Evolutionary conservation across 2,329 filamentous ascomycete genomes (phyloP).

Genomic region (Thelonectria rubi): DNA sequence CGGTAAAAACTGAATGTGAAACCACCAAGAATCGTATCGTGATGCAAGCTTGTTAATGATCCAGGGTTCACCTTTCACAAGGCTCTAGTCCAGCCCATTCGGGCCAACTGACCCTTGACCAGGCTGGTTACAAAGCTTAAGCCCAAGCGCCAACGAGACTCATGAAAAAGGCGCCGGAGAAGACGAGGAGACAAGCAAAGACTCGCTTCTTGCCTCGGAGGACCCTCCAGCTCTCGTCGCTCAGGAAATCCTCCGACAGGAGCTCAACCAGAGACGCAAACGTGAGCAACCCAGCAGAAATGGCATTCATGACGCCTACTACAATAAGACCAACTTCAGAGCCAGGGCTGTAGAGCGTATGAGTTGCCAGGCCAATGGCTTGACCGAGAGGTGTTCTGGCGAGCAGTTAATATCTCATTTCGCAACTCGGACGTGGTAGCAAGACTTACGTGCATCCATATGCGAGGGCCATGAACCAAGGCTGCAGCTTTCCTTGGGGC

Average conservation of each 20-base stretch:
- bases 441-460: conserved; percentile 62
- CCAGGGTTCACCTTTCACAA: too few species aligned
- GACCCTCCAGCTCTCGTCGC: conserved; percentile 68
- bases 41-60: too few species aligned
- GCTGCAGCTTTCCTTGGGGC: conserved; percentile 53
- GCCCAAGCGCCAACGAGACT: conserved; percentile 72
- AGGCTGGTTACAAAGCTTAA: conserved; percentile 43
- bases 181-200: conserved; percentile 64
- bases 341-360: conserved; percentile 73
- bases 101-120: too few species aligned
- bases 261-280: conserved; percentile 78
- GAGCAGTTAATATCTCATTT: conserved; percentile 18
- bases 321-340: conserved; percentile 73
- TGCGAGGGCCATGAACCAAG: conserved; percentile 65
- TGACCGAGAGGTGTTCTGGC: conserved; percentile 75
- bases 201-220: conserved; percentile 63
- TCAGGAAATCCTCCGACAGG: conserved; percentile 75
- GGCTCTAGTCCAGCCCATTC: too few species aligned
- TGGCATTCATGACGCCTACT: conserved; percentile 78
- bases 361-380: conserved; percentile 75
- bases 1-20: too few species aligned
- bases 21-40: too few species aligned
- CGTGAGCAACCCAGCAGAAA: conserved; percentile 74
- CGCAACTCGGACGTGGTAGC: not conserved
- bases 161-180: conserved; percentile 69